Evolutionary conservation across 2,329 filamentous ascomycete genomes (phyloP), one percentile per base, ranked within the genome.

Genomic region (Calonectria hongkongensis): DNA sequence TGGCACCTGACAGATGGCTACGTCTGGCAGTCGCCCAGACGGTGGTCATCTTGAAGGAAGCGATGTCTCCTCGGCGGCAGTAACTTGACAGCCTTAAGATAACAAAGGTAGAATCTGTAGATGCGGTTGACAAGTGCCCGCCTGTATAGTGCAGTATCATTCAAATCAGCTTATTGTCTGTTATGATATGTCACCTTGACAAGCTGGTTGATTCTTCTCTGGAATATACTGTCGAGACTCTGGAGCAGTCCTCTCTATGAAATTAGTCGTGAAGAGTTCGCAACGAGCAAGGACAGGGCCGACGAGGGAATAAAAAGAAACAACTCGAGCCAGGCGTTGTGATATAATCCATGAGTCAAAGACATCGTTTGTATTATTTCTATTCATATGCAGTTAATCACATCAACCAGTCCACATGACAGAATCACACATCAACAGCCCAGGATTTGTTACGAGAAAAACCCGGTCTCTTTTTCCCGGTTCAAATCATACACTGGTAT

Each of bases 401-500:
- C 54, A 27, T 4, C 21, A 41, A 21, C n/a, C 13, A 12, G n/a
- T n/a, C n/a, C n/a, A 13, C 7, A 56, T 39, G 8, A 30, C 54
- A 58, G 54, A 21, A 36, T 60, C 33, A 21, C 33, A 60, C 33
- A 33, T 36, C 7, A 60, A 27, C 21, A 15, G 13, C 33, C 33
- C 21, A 21, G 30, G 18, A 58, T 36, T 60, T 60, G 36, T 12
- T 60, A 60, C 36, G 54, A 60, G 33, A 41, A 60, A 70, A 75
- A 66, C 47, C 28, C 69, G 16, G 56, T 74, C 50, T 69, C 33
- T 75, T 72, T 50, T 63, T 74, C 65, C 47, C 68, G 51, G 66
- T 71, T 56, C 36, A 78, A 81, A 79, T 77, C 80, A 81, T 81
- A 83, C 81, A 83, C 74, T 84, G 81, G 78, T 85, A 81, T 85